phyloP scores from a whole-genome alignment of 2,329 filamentous ascomycete species.

The Cladosporium sp. region DNA sequence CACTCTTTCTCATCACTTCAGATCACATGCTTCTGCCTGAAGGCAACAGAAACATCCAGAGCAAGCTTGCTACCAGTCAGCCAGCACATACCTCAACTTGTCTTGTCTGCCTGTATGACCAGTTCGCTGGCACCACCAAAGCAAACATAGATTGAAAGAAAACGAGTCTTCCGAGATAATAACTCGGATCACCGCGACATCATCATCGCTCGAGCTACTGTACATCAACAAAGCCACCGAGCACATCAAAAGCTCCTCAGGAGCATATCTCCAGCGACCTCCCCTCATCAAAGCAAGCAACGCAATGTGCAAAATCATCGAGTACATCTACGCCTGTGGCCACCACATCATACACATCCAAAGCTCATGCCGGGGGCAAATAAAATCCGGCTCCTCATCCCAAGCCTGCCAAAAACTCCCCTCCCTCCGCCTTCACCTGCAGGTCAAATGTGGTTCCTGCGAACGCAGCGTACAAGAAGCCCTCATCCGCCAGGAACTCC shows the following conservation, averaged over 20 bases:
- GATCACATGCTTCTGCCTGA: no score
- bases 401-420: neutral
- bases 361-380: conserved; percentile 2
- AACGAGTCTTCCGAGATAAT: no score
- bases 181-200: no score
- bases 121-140: no score
- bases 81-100: no score
- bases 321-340: neutral
- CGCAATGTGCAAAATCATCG: conserved; percentile 7
- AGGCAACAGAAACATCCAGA: no score
- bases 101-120: neutral
- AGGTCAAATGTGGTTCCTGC: conserved; percentile 2
- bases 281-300: neutral
- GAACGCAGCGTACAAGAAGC: neutral
- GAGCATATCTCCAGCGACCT: no score
- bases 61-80: no score
- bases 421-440: neutral
- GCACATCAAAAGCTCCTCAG: neutral
- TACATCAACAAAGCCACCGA: neutral
- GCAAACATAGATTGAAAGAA: no score
- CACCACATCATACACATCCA: conserved; percentile 1
- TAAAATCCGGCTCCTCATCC: neutral
- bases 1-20: no score
- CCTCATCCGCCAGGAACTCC: neutral
- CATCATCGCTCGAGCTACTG: neutral